Evolutionary conservation across 2,329 filamentous ascomycete species (phyloP).

Genomic region (Hypoxylon sp.): DNA sequence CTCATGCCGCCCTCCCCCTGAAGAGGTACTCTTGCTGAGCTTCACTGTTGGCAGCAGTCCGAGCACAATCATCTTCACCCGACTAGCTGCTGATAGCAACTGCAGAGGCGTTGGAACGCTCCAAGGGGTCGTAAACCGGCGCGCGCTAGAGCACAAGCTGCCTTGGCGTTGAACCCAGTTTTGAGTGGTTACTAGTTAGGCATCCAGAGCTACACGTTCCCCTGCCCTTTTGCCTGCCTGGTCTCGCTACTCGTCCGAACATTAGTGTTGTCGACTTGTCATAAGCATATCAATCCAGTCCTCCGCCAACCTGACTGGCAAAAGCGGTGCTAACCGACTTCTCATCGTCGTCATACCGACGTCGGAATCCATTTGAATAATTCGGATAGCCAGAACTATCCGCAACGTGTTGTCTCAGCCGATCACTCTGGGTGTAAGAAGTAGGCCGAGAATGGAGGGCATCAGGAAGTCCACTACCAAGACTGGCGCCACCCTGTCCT

Average conservation of each 20-base stretch:
- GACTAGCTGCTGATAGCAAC: constrained; percentile 24
- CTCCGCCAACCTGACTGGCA: constrained; percentile 87
- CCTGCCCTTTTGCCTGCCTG: constrained; percentile 9
- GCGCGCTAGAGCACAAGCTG: constrained; percentile 29
- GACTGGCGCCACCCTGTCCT: constrained; percentile 87
- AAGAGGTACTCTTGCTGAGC: constrained; percentile 10
- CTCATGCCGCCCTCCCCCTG: constrained; percentile 19
- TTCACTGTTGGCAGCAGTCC: constrained; percentile 20
- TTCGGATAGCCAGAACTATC: constrained; percentile 82
- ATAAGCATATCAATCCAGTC: constrained; percentile 51
- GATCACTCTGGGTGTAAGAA: constrained; percentile 83
- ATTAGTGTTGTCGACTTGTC: constrained; percentile 30
- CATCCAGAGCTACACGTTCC: constrained; percentile 6
- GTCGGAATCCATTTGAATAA: constrained; percentile 75
- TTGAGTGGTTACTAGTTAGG: constrained; percentile 24
- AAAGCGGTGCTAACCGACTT: constrained; percentile 97
- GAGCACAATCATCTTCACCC: constrained; percentile 12
- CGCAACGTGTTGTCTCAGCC: constrained; percentile 87
- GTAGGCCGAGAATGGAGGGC: constrained; percentile 74
- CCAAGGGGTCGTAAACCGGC: constrained; percentile 27
- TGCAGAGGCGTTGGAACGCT: constrained; percentile 19
- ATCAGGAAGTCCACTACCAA: constrained; percentile 82
- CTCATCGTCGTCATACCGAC: constrained; percentile 88
- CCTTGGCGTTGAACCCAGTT: constrained; percentile 18
- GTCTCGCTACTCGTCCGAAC: constrained; percentile 19